A percentile compares a stretch with the other conserved stretches of the same genome.
These are phyloP conservation scores for Oehlia diaphana DNA, from an alignment of 192 early-diverging fungal genomes.

Conservation along the genomic window DNA sequence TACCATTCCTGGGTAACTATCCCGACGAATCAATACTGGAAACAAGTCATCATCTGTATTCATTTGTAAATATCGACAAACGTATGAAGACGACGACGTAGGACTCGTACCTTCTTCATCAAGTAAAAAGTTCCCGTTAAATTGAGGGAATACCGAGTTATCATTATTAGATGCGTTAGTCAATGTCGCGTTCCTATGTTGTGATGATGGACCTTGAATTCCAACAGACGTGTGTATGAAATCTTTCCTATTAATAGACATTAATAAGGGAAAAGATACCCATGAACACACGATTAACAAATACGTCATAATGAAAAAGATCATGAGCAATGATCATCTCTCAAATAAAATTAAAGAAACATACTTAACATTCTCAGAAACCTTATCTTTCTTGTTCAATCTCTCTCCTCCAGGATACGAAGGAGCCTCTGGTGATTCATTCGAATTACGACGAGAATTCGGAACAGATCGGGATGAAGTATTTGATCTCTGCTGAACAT, in stretches of 20 bases:
- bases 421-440: conserved; percentile 47
- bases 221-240: not conserved
- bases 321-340: not conserved
- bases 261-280: conserved; percentile 2
- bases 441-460: conserved; percentile 71
- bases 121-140: conserved; percentile 48
- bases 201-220: not conserved
- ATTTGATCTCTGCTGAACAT: not conserved
- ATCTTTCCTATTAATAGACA: conserved; percentile 15
- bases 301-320: not conserved
- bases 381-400: conserved; percentile 39
- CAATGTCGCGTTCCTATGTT: not conserved
- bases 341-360: conserved; percentile 4
- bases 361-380: conserved; percentile 33
- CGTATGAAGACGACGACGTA: conserved; percentile 32
- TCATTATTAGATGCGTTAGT: conserved; percentile 28
- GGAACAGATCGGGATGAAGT: conserved; percentile 57
- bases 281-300: not conserved
- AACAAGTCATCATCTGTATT: conserved; percentile 45
- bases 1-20: conserved; percentile 26
- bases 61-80: conserved; percentile 46
- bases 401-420: conserved; percentile 42
- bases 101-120: conserved; percentile 39
- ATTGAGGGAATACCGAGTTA: conserved; percentile 40
- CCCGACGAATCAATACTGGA: conserved; percentile 41